Percentiles rank a stretch among this genome's conserved stretches.
Evolutionary conservation across 2,329 filamentous ascomycete genomes (phyloP).

Genomic region (Laburnicola sp.): DNA sequence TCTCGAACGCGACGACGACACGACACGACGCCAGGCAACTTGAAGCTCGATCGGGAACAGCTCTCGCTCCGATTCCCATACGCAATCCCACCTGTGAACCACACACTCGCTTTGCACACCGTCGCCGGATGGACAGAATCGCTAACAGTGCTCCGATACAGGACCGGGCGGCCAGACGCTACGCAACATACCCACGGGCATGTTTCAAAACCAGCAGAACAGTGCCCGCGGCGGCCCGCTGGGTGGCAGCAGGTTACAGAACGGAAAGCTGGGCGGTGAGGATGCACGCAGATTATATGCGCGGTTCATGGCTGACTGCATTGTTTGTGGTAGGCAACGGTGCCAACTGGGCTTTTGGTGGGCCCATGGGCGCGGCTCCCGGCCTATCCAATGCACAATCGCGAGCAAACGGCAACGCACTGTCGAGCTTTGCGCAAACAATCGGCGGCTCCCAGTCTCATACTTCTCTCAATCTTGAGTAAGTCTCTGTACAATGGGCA

Average conservation of each 20-base stretch:
- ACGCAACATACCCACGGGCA: constrained; percentile 56
- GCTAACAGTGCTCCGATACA: constrained; percentile 28
- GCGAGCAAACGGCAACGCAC: constrained; percentile 52
- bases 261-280: constrained; percentile 57
- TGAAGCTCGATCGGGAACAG: background rate
- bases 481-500: constrained; percentile 42
- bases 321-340: constrained; percentile 50
- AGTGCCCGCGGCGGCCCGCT: constrained; percentile 53
- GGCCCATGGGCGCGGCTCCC: constrained; percentile 57
- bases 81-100: background rate
- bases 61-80: background rate
- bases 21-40: background rate
- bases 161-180: constrained; percentile 56
- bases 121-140: constrained; percentile 9
- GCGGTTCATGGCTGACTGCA: constrained; percentile 22
- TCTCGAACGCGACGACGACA: background rate
- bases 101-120: background rate
- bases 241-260: constrained; percentile 55
- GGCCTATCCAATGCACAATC: constrained; percentile 56
- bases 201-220: constrained; percentile 58
- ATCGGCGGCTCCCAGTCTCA: constrained; percentile 58
- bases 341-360: constrained; percentile 61
- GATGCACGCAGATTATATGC: background rate
- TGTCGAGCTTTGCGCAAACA: constrained; percentile 61
- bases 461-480: constrained; percentile 61